Percentiles rank a stretch among this genome's conserved stretches.
Evolutionary conservation across 2,329 filamentous ascomycete genomes (phyloP).

Genomic region (Clarireedia homoeocarpa): DNA sequence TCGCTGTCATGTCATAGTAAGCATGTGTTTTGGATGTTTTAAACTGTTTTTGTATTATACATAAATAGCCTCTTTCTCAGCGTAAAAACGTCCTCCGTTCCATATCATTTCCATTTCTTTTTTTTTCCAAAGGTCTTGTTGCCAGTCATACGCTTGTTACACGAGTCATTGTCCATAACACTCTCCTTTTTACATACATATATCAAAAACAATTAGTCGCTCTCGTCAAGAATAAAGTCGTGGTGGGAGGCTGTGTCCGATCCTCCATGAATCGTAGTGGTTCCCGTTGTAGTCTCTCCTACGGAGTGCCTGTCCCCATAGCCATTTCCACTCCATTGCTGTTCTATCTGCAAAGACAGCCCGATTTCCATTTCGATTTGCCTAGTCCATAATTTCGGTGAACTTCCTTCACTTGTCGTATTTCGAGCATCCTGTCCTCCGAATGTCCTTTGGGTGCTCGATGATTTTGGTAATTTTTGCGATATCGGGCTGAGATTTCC

Average conservation of each 20-base stretch:
- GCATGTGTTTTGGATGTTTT: too few relatives aligned
- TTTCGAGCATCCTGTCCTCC: neutral
- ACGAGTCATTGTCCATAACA: neutral
- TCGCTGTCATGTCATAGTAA: too few relatives aligned
- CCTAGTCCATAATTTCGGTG: neutral
- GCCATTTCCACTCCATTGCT: neutral
- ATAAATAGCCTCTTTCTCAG: too few relatives aligned
- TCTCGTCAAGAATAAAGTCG: slow-evolving; percentile 5
- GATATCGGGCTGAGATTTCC: neutral
- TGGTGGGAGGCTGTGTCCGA: neutral
- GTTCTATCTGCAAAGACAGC: neutral
- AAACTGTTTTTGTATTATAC: too few relatives aligned
- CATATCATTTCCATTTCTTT: neutral
- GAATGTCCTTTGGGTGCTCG: neutral
- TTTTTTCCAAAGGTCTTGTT: neutral
- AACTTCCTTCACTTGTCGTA: neutral
- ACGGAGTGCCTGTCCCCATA: neutral
- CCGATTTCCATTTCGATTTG: slow-evolving; percentile 4
- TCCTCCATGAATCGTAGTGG: neutral
- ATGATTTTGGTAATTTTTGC: neutral
- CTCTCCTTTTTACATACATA: neutral
- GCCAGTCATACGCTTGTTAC: neutral
- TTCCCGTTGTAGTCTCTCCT: neutral
- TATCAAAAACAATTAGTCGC: neutral
- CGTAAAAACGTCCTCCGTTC: too few relatives aligned